Evolutionary conservation across 306 rosid species (phyloP), one percentile per base, ranked within the genome.

Genomic region (Trifolium repens): DNA sequence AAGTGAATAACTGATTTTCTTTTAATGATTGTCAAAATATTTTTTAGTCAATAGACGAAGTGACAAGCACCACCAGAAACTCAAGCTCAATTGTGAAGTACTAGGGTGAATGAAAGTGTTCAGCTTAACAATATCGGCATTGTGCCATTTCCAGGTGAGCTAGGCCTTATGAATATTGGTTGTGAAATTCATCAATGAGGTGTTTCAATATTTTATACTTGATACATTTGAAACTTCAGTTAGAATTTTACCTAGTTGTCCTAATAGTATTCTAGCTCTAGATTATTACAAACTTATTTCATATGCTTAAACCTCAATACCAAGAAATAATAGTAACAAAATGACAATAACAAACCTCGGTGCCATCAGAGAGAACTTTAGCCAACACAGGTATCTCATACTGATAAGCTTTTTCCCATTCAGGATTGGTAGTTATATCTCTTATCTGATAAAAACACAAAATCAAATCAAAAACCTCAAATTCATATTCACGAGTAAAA

Each of bases 301-400:
- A 22, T 60, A 61, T 42, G 70, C 46, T 22, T 5, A 47, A 49
- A 74, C 46, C 49, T n/a, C 35, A 61, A 32, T 62, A 74, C 10
- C 61, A 35, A 35, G 39, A 40, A 11, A 44, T 44, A 44, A 49
- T 10, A 43, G 13, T 13, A 70, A 26, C 12, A 53, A 59, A 4
- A 30, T 4, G 35, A 79, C 80, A 86, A 78, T 77, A 26, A 68
- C 26, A 47, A 46, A 96, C 99, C 99, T 96, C 98, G 2, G 98
- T 80, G 76, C 99, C 98, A 85, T 92, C 94, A 39, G 92, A 72
- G 35, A 57, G 89, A 16, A 96, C 80, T 89, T 86, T 90, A 39
- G 96, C 93, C 78, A 96, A 61, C 61, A 96, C 98, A 6, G 97
- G 99, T 72, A 90, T 92, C 84, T 92, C 99, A 50, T 92, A 92